A percentile compares a stretch with the other conserved stretches of the same genome.
These are phyloP conservation scores for Nyssa sinensis DNA, from an alignment of 148 eudicot genomes.

Conservation along the genomic window DNA sequence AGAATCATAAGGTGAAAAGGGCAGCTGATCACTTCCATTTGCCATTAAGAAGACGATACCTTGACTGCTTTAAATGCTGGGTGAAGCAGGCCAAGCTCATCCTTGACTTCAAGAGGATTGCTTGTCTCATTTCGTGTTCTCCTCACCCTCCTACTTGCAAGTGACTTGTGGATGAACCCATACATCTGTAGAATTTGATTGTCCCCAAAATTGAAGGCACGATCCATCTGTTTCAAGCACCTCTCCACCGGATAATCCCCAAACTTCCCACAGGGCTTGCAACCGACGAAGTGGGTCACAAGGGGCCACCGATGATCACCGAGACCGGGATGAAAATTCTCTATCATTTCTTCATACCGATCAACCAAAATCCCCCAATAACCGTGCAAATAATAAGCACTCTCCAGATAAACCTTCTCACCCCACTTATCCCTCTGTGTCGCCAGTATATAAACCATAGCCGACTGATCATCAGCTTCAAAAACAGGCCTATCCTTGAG, in stretches of 20 bases:
- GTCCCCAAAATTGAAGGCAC: constrained; percentile 78
- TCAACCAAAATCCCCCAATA: constrained; percentile 80
- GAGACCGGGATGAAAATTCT: constrained; percentile 59
- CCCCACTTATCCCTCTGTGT: constrained; percentile 68
- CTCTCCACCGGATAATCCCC: constrained; percentile 73
- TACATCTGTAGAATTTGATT: constrained; percentile 70
- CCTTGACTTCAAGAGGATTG: constrained; percentile 47
- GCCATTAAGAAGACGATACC: constrained; percentile 33
- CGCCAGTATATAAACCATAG: constrained; percentile 64
- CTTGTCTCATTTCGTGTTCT: constrained; percentile 54
- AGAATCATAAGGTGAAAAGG: constrained; percentile 1
- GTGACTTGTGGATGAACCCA: constrained; percentile 59
- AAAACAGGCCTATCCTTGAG: constrained; percentile 71
- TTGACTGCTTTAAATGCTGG: constrained; percentile 51
- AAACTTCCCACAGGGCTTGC: constrained; percentile 68
- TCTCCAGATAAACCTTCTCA: constrained; percentile 70
- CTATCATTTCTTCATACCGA: constrained; percentile 59
- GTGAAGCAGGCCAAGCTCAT: constrained; percentile 65
- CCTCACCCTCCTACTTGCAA: constrained; percentile 59
- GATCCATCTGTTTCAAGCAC: constrained; percentile 76
- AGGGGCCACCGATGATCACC: constrained; percentile 86
- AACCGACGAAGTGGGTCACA: constrained; percentile 83
- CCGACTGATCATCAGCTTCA: constrained; percentile 88
- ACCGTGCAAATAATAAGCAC: constrained; percentile 63
- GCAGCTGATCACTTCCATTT: not conserved